Evolutionary conservation across 2,329 filamentous ascomycete species (phyloP).

Genomic region (Hypoxylon sp.): DNA sequence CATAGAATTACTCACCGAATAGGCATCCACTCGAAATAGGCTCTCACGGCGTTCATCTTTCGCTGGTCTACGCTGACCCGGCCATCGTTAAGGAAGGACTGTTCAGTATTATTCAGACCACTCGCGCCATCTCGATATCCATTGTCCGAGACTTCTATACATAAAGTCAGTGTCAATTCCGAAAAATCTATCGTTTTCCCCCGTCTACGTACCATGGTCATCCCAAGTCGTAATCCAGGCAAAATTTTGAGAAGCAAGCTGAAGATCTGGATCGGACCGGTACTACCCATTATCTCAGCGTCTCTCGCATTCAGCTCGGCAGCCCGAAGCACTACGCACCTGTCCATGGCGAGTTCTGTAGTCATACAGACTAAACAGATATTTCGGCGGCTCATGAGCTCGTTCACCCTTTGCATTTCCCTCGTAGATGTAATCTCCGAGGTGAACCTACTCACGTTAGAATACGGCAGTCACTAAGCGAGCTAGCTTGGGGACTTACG

Average conservation of each 20-base stretch:
- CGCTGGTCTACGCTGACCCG: constrained; percentile 77
- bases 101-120: constrained; percentile 74
- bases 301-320: background rate
- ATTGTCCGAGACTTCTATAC: constrained; percentile 71
- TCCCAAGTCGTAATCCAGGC: constrained; percentile 64
- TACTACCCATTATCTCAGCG: constrained; percentile 50
- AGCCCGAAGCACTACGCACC: constrained; percentile 42
- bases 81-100: constrained; percentile 71
- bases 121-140: constrained; percentile 73
- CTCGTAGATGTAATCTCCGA: constrained; percentile 75
- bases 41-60: constrained; percentile 79
- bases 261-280: constrained; percentile 58
- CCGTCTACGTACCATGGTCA: constrained; percentile 54
- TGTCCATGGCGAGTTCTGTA: constrained; percentile 59
- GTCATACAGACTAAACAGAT: constrained; percentile 56
- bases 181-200: background rate
- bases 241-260: constrained; percentile 57
- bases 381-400: constrained; percentile 47
- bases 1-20: constrained; percentile 56
- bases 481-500: constrained; percentile 53
- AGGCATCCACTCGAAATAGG: constrained; percentile 77
- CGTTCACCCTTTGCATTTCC: constrained; percentile 55
- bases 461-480: background rate
- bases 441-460: constrained; percentile 42
- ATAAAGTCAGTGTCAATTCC: constrained; percentile 5